Percentiles rank a stretch among this genome's conserved stretches.
Conservation (phyloP, 2,329 filamentous ascomycete genomes). For the Epichloe bromicola region DNA sequence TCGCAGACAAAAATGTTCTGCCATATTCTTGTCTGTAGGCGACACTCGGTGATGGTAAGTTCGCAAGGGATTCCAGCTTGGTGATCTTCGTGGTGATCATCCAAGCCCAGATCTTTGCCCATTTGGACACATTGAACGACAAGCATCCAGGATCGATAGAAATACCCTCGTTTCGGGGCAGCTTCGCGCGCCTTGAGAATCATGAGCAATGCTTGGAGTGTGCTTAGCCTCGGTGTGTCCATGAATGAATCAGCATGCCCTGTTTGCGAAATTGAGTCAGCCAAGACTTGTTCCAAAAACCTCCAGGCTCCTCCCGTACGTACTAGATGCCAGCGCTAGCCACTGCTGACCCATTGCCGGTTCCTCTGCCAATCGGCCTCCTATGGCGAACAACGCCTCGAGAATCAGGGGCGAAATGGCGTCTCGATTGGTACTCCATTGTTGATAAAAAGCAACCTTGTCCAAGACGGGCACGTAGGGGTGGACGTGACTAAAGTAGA, state of each 20-base stretch:
- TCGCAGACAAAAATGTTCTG: slow-evolving; percentile 78
- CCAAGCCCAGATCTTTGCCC: slow-evolving; percentile 79
- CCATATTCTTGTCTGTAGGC: slow-evolving; percentile 79
- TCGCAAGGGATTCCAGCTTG: slow-evolving; percentile 58
- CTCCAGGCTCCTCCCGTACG: slow-evolving; percentile 10
- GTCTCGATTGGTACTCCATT: slow-evolving; percentile 75
- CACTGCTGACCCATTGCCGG: slow-evolving; percentile 79
- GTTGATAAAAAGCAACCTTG: slow-evolving; percentile 68
- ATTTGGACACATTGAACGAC: slow-evolving; percentile 86
- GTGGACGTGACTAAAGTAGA: slow-evolving; percentile 83
- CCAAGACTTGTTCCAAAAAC: neutral
- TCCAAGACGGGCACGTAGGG: slow-evolving; percentile 87
- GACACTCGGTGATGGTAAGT: slow-evolving; percentile 58
- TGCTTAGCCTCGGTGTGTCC: slow-evolving; percentile 81
- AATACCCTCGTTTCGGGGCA: slow-evolving; percentile 87
- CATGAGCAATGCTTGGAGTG: slow-evolving; percentile 78
- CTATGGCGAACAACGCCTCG: slow-evolving; percentile 84
- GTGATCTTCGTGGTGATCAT: slow-evolving; percentile 76
- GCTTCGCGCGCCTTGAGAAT: slow-evolving; percentile 84
- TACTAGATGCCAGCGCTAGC: slow-evolving; percentile 80
- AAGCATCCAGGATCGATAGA: slow-evolving; percentile 94
- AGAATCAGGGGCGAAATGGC: slow-evolving; percentile 79
- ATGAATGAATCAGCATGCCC: slow-evolving; percentile 89
- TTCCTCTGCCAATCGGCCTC: slow-evolving; percentile 71
- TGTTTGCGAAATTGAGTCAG: slow-evolving; percentile 20